phyloP scores from a whole-genome alignment of 2,329 filamentous ascomycete species.

The Ophiostoma fasciatum region DNA sequence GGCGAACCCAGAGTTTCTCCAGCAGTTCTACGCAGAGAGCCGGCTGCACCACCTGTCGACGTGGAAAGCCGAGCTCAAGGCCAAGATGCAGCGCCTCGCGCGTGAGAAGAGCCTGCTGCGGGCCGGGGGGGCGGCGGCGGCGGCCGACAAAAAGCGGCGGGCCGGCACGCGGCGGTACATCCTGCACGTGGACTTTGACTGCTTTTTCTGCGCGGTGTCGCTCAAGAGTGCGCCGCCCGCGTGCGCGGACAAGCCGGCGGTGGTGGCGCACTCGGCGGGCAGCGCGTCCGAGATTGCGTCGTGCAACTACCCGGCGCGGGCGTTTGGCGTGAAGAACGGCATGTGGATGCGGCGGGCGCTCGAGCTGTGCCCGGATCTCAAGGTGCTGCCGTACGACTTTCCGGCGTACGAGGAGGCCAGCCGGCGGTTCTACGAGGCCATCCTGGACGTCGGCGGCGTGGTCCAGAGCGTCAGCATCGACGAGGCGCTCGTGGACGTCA shows the following conservation, averaged over 20 bases:
- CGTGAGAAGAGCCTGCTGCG: constrained; percentile 51
- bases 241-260: constrained; percentile 62
- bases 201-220: constrained; percentile 94
- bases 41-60: constrained; percentile 87
- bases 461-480: constrained; percentile 97
- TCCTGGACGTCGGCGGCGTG: constrained; percentile 62
- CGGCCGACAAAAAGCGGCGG: constrained; percentile 26
- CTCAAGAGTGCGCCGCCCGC: constrained; percentile 63
- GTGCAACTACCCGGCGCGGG: constrained; percentile 85
- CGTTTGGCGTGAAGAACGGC: constrained; percentile 82
- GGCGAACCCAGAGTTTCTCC: constrained; percentile 82
- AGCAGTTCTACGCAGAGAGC: constrained; percentile 91
- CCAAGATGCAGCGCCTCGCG: constrained; percentile 68
- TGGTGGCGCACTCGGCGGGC: constrained; percentile 76
- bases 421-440: constrained; percentile 69
- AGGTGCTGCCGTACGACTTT: constrained; percentile 92
- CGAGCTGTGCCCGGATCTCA: constrained; percentile 70
- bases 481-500: constrained; percentile 80
- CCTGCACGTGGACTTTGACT: constrained; percentile 94
- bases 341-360: constrained; percentile 98
- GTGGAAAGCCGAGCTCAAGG: constrained; percentile 92
- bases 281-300: constrained; percentile 89
- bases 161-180: constrained; percentile 63
- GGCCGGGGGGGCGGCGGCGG: constrained; percentile 18
- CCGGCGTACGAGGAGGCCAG: constrained; percentile 89